These are phyloP conservation scores for Tetrapisispora phaffii DNA, from an alignment of 805 yeast genomes.

Conservation along the genomic window DNA sequence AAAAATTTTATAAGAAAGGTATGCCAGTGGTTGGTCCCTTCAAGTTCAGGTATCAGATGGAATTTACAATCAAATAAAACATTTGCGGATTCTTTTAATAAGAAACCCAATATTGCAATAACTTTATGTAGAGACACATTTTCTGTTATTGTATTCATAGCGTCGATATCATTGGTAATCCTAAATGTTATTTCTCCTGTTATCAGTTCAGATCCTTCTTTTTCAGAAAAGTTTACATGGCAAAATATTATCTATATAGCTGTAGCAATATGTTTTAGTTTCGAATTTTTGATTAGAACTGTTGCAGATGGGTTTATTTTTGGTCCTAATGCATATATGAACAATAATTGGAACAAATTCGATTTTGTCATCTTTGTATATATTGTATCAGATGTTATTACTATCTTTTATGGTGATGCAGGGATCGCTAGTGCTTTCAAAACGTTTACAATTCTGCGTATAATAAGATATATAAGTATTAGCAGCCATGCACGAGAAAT, in stretches of 20 bases:
- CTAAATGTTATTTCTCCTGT: neutral
- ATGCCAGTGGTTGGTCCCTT: neutral
- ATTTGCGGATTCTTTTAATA: neutral
- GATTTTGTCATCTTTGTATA: neutral
- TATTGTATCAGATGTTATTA: neutral
- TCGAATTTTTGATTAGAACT: neutral
- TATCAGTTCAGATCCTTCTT: too few species aligned
- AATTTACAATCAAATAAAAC: neutral
- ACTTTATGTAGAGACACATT: neutral
- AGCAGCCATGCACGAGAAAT: neutral
- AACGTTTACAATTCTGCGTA: neutral
- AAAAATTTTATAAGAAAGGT: neutral
- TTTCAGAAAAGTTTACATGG: neutral
- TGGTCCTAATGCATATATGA: slow-evolving; percentile 1
- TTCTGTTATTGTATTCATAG: neutral
- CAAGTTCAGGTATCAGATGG: neutral
- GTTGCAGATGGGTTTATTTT: slow-evolving; percentile 2
- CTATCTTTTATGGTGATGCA: neutral
- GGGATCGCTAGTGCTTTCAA: neutral
- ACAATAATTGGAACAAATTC: slow-evolving; percentile 1
- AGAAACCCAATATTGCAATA: neutral
- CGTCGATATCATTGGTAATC: neutral
- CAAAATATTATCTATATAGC: neutral
- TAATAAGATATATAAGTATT: neutral
- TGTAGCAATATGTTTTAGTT: neutral